These are phyloP conservation scores for Puccinia horiana DNA, from an alignment of 1,284 basidiomycete genomes.

Conservation along the genomic window DNA sequence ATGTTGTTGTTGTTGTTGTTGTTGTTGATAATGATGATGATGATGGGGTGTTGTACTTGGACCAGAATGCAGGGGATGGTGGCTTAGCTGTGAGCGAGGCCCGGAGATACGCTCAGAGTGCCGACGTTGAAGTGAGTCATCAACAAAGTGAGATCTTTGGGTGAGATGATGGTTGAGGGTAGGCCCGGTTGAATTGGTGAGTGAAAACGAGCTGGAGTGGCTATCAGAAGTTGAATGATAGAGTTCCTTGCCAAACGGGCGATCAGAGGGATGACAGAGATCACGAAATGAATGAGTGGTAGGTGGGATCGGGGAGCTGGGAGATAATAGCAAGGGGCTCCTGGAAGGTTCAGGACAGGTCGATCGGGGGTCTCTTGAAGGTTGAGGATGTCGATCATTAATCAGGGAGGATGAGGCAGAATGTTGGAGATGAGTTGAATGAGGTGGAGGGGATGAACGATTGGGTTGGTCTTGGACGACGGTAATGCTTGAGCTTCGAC, in stretches of 20 bases:
- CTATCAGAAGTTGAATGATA: neutral
- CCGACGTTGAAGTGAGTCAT: conserved; percentile 2
- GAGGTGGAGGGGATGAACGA: neutral
- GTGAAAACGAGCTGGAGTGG: neutral
- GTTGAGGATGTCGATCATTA: neutral
- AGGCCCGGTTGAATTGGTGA: neutral
- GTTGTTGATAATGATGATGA: too few species aligned
- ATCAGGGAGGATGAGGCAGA: neutral
- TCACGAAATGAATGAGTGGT: neutral
- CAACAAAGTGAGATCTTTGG: neutral
- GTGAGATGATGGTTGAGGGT: neutral
- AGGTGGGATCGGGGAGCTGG: neutral
- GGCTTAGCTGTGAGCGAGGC: neutral
- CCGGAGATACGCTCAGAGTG: conserved; percentile 2
- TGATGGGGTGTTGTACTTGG: neutral
- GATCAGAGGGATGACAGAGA: conserved; percentile 1
- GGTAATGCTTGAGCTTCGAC: neutral
- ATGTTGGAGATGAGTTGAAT: neutral
- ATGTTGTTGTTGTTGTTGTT: too few species aligned
- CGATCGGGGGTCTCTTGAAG: neutral
- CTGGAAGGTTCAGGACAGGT: neutral
- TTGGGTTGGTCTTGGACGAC: neutral
- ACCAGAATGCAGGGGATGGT: neutral
- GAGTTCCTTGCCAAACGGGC: neutral
- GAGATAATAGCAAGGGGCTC: neutral